Evolutionary conservation across 768 basidiomycete genomes (phyloP).

Genomic region (Cystoderma amianthinum): DNA sequence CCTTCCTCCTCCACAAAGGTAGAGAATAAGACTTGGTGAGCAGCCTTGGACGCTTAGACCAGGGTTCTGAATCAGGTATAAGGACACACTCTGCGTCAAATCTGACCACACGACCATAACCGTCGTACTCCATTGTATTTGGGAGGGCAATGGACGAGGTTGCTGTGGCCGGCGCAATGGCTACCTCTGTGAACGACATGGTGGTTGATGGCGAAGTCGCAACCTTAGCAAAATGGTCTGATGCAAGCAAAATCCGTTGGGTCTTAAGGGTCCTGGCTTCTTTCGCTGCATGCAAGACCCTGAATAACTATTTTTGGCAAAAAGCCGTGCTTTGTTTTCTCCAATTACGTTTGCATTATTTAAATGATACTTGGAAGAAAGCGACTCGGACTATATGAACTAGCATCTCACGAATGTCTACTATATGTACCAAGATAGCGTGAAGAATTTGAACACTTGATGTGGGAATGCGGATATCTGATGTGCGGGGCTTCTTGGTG

Average conservation of each 20-base stretch:
- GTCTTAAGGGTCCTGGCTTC: neutral
- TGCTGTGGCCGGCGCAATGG: neutral
- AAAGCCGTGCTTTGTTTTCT: too few species aligned
- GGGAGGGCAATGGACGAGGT: conserved; percentile 4
- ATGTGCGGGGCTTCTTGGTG: too few species aligned
- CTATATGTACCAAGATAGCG: too few species aligned
- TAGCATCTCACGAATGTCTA: too few species aligned
- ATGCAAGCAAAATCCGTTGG: too few species aligned
- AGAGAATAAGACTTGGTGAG: conserved; percentile 62
- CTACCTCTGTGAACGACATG: conserved; percentile 1
- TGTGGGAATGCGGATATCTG: too few species aligned
- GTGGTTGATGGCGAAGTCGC: conserved; percentile 1
- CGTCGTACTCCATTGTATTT: neutral
- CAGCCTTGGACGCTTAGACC: conserved; percentile 40
- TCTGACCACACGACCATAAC: conserved; percentile 39
- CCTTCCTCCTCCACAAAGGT: conserved; percentile 52
- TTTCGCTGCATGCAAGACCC: neutral
- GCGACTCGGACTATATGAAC: too few species aligned
- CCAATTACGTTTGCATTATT: too few species aligned
- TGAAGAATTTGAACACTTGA: too few species aligned
- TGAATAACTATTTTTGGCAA: neutral
- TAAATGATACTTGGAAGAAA: too few species aligned
- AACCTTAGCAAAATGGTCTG: neutral
- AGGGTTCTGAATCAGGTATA: conserved; percentile 49
- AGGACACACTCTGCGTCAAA: conserved; percentile 71